Conservation (phyloP, 352 stramenopile species). For the Globisporangium radiosum region DNA sequence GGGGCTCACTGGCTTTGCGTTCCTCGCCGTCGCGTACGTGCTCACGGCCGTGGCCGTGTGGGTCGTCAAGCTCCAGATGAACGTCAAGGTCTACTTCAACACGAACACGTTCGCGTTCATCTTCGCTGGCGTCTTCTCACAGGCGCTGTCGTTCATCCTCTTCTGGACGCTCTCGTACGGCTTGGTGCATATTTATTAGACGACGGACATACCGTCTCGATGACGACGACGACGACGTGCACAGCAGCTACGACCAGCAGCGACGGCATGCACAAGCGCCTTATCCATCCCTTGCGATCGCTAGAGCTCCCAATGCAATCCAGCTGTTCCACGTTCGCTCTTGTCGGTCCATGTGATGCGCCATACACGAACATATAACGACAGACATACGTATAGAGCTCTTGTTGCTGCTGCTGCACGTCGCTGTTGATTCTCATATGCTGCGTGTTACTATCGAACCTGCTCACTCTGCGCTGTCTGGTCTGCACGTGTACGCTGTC, state of each 20-base stretch:
- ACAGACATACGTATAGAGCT: no score
- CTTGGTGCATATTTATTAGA: slow-evolving; percentile 88
- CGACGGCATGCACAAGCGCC: no score
- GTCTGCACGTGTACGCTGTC: no score
- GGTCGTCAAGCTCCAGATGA: slow-evolving; percentile 66
- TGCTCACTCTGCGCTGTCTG: neutral
- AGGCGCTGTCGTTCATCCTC: slow-evolving; percentile 82
- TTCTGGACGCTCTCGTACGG: slow-evolving; percentile 87
- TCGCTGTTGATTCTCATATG: no score
- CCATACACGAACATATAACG: no score
- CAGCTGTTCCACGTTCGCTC: no score
- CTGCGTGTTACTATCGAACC: neutral
- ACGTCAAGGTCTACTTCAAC: slow-evolving; percentile 81
- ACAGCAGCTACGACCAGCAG: neutral
- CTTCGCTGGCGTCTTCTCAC: slow-evolving; percentile 63
- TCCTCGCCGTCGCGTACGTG: slow-evolving; percentile 60
- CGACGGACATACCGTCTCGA: neutral
- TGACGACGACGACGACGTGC: neutral
- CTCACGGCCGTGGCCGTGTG: slow-evolving; percentile 58
- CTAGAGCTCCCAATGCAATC: no score
- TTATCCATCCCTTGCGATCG: no score
- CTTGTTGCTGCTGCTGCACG: no score
- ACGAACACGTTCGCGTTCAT: slow-evolving; percentile 58
- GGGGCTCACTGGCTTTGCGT: slow-evolving; percentile 64
- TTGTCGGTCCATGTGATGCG: no score